Evolutionary conservation across 768 basidiomycete genomes (phyloP).

Genomic region (Chalciporus chontae): DNA sequence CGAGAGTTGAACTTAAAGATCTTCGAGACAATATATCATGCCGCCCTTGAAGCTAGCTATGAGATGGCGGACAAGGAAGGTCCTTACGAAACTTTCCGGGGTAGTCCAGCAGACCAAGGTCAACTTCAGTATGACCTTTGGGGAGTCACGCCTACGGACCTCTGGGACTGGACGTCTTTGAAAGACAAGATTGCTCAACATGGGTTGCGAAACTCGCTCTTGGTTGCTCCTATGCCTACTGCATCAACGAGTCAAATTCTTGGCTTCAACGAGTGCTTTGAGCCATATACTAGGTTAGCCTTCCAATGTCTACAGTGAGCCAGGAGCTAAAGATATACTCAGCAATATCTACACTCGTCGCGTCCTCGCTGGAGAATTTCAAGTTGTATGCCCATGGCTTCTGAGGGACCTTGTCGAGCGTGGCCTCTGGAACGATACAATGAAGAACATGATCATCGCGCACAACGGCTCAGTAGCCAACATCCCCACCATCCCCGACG

Average conservation of each 20-base stretch:
- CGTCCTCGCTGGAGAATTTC: slow-evolving; percentile 99
- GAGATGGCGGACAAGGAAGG: slow-evolving; percentile 81
- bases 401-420: slow-evolving; percentile 96
- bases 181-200: slow-evolving; percentile 80
- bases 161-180: slow-evolving; percentile 92
- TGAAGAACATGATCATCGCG: slow-evolving; percentile 99
- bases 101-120: slow-evolving; percentile 87
- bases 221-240: slow-evolving; percentile 98
- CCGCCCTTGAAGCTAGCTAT: slow-evolving; percentile 82
- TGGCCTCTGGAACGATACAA: slow-evolving; percentile 94
- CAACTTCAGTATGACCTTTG: slow-evolving; percentile 93
- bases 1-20: slow-evolving; percentile 90
- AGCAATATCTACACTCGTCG: slow-evolving; percentile 99
- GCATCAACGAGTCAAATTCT: slow-evolving; percentile 98
- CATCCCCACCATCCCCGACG: slow-evolving; percentile 82
- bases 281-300: slow-evolving; percentile 88
- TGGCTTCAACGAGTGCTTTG: slow-evolving; percentile 98
- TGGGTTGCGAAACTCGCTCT: slow-evolving; percentile 86
- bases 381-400: slow-evolving; percentile 98
- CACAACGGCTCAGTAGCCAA: slow-evolving; percentile 88
- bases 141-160: slow-evolving; percentile 82
- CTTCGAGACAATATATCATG: slow-evolving; percentile 99
- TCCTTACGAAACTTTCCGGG: slow-evolving; percentile 84
- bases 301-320: not conserved
- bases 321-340: slow-evolving; percentile 7